phyloP scores from a whole-genome alignment of 1,139 yeast species.

The Kluyveromyces sp. region DNA sequence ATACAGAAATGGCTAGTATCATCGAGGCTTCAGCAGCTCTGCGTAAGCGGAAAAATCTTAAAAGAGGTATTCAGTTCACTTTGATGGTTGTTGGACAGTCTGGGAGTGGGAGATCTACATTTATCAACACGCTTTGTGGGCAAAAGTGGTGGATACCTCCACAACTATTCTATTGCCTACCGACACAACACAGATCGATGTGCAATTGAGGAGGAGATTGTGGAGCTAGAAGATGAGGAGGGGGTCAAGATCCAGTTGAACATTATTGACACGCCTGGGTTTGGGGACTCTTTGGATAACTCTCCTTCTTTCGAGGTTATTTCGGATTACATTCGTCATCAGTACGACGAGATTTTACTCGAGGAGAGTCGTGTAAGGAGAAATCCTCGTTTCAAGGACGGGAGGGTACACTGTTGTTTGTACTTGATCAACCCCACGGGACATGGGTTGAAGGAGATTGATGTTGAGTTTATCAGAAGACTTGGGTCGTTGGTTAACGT shows the following conservation, averaged over 20 bases:
- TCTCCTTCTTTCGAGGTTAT: slow-evolving; percentile 53
- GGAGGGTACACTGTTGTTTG: slow-evolving; percentile 68
- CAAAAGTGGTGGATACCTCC: slow-evolving; percentile 55
- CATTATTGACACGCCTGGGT: slow-evolving; percentile 73
- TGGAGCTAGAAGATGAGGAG: slow-evolving; percentile 68
- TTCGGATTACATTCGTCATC: slow-evolving; percentile 66
- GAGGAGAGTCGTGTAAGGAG: slow-evolving; percentile 90
- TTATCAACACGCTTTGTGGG: slow-evolving; percentile 82
- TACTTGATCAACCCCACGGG: slow-evolving; percentile 71
- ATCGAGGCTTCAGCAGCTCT: slow-evolving; percentile 39
- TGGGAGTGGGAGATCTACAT: slow-evolving; percentile 80
- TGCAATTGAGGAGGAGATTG: slow-evolving; percentile 44
- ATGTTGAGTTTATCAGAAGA: slow-evolving; percentile 68
- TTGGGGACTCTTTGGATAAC: slow-evolving; percentile 67
- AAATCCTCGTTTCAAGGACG: slow-evolving; percentile 73
- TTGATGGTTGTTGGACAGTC: slow-evolving; percentile 75
- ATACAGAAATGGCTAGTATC: slow-evolving; percentile 31
- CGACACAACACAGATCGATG: slow-evolving; percentile 38
- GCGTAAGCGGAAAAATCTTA: slow-evolving; percentile 67
- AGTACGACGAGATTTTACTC: slow-evolving; percentile 79
- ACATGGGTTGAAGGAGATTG: slow-evolving; percentile 70
- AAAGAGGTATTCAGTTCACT: slow-evolving; percentile 79
- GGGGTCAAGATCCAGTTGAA: slow-evolving; percentile 61
- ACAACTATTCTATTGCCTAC: slow-evolving; percentile 40
- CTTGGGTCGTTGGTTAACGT: slow-evolving; percentile 78